phyloP scores from a whole-genome alignment of 371 early-diverging fungal species.

The Apophysomyces elegans region DNA sequence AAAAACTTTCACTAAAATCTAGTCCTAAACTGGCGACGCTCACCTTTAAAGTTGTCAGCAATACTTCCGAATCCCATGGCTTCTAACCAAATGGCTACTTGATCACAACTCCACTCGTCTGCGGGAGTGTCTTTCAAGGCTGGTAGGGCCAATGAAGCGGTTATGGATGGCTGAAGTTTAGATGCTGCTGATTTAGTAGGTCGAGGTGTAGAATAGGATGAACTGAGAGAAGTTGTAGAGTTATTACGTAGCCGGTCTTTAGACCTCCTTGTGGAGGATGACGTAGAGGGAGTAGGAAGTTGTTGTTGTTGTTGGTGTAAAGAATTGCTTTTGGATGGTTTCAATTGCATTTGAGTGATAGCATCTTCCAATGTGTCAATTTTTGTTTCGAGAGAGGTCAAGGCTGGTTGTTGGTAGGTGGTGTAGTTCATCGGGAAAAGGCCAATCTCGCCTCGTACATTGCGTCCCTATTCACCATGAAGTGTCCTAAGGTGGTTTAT shows the following conservation, averaged over 20 bases:
- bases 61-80: conserved; percentile 60
- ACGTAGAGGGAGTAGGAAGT: conserved; percentile 25
- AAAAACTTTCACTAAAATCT: too few relatives aligned
- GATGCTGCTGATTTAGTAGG: conserved; percentile 17
- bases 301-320: not conserved
- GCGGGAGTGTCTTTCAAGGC: conserved; percentile 22
- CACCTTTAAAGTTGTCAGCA: conserved; percentile 62
- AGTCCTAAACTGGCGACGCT: not conserved
- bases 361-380: conserved; percentile 37
- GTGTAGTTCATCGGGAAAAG: conserved; percentile 76
- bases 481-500: not conserved
- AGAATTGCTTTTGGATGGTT: conserved; percentile 21
- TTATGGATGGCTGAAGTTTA: conserved; percentile 16
- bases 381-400: conserved; percentile 30
- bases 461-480: conserved; percentile 59
- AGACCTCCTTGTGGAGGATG: conserved; percentile 16
- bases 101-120: conserved; percentile 53
- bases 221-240: conserved; percentile 13
- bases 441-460: conserved; percentile 67
- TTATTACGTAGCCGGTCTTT: not conserved
- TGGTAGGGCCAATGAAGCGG: conserved; percentile 15
- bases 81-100: conserved; percentile 49
- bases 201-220: conserved; percentile 11
- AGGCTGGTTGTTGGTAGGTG: conserved; percentile 24
- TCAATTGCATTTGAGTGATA: conserved; percentile 31